Conservation (phyloP, 495 filamentous ascomycete species). For the Neurospora sp. region DNA sequence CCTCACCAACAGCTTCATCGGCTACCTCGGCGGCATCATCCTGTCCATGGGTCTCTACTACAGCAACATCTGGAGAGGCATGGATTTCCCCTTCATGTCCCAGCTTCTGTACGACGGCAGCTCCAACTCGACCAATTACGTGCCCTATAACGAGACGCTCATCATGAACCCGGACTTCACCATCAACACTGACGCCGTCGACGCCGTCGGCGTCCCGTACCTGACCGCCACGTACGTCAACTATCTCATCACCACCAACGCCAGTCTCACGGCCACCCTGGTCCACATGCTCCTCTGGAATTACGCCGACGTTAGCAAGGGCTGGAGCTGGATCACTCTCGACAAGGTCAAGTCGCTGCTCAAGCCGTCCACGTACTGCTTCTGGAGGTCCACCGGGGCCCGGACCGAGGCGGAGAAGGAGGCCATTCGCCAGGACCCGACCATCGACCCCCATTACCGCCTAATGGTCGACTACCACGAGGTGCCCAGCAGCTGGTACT, state of each 20-base stretch:
- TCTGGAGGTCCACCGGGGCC: not conserved
- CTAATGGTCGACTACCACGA: slow-evolving; percentile 40
- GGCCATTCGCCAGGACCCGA: not conserved
- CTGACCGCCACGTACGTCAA: slow-evolving; percentile 31
- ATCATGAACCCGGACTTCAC: slow-evolving; percentile 23
- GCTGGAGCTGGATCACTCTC: slow-evolving; percentile 14
- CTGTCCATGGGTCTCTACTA: slow-evolving; percentile 37
- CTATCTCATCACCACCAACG: slow-evolving; percentile 28
- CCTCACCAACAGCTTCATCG: slow-evolving; percentile 16
- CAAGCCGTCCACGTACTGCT: slow-evolving; percentile 9
- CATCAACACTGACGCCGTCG: not conserved
- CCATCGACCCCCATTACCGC: slow-evolving; percentile 15
- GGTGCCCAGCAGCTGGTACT: slow-evolving; percentile 47
- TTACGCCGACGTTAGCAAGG: slow-evolving; percentile 32
- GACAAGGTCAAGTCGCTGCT: slow-evolving; percentile 7
- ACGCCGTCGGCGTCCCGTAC: slow-evolving; percentile 24
- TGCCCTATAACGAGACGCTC: slow-evolving; percentile 19
- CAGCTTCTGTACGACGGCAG: not conserved
- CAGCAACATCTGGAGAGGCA: slow-evolving; percentile 38
- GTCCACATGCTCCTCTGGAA: slow-evolving; percentile 29
- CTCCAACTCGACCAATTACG: not conserved
- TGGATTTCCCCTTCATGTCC: slow-evolving; percentile 38
- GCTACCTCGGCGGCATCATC: slow-evolving; percentile 32
- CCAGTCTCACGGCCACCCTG: slow-evolving; percentile 35
- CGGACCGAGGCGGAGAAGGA: not conserved